phyloP scores from a whole-genome alignment of 2,329 filamentous ascomycete species.

The Fusarium sp. region DNA sequence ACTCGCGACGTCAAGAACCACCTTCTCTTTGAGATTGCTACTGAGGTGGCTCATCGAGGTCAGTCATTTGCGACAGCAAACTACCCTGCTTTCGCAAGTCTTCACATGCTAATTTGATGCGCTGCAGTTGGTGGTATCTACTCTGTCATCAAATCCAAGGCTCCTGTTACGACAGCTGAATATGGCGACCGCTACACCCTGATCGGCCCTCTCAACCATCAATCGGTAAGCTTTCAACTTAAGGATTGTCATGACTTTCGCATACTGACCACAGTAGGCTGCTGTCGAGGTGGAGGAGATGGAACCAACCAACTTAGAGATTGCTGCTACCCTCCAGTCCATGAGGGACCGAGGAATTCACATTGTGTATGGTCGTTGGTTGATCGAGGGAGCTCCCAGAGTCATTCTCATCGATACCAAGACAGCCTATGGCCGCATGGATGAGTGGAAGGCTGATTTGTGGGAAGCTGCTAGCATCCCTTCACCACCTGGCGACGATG shows the following conservation, averaged over 20 bases:
- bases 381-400: constrained; percentile 95
- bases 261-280: constrained; percentile 66
- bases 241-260: background rate
- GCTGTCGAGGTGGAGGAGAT: constrained; percentile 98
- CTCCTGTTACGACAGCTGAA: constrained; percentile 95
- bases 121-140: constrained; percentile 93
- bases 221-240: constrained; percentile 73
- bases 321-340: constrained; percentile 85
- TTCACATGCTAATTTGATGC: constrained; percentile 32
- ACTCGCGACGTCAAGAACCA: constrained; percentile 90
- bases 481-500: constrained; percentile 89
- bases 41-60: constrained; percentile 97
- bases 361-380: constrained; percentile 93
- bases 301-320: constrained; percentile 82
- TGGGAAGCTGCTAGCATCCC: constrained; percentile 95
- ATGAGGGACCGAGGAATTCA: constrained; percentile 94
- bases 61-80: constrained; percentile 50
- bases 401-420: constrained; percentile 96
- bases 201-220: constrained; percentile 92
- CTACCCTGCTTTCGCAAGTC: constrained; percentile 7
- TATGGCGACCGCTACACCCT: constrained; percentile 98
- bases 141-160: constrained; percentile 98
- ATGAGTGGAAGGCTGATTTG: constrained; percentile 97
- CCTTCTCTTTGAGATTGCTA: constrained; percentile 95
- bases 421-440: constrained; percentile 88